Base-by-base conservation (phyloP, 345 rosid species). In the Gossypium longicalyx region DNA sequence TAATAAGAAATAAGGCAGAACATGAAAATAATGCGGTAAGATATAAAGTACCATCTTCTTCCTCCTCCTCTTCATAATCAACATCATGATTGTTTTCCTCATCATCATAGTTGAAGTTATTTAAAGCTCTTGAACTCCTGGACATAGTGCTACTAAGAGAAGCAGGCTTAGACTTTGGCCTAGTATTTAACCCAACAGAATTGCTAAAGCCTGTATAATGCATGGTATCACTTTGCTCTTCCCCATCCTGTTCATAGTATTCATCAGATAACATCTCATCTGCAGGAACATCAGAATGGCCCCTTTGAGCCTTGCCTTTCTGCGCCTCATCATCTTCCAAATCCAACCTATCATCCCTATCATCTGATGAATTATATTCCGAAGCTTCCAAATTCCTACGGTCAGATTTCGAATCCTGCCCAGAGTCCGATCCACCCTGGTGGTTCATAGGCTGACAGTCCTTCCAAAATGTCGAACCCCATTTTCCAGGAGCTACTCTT, bases 261-360 rank as follows among this genome's bases (percentile, higher is more conserved):
- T 96, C 99, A 85, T 96, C 99, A 70, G 99, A 96, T 84, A 91
- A 82, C 99, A 96, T 96, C 80, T 96, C 99, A 76, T 96, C 98
- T 15, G 97, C 95, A 64, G 97, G 99, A 25, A 93, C 93, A 77
- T 96, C 98, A 80, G 89, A 77, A 56, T 85, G 91, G 58, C 83
- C 93, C 79, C 84, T 86, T 77, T 86, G 90, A 59, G 82, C 87
- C 88, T 80, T 89, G 76, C 74, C 88, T 75, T 86, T 86, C 62
- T 82, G 86, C 62, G 85, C 94, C 49, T 86, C 91, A 65, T 88
- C 94, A 61, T 93, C 91, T 66, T 88, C 97, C 2, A 88, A 90
- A 23, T 86, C 92, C 41, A 87, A 67, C 74, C 84, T 86, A 49
- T 75, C 82, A 58, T 88, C 86, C 59, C 77, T 76, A 13, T 86